phyloP scores from a whole-genome alignment of 2,329 filamentous ascomycete species.

The Stachybotrys chartarum region DNA sequence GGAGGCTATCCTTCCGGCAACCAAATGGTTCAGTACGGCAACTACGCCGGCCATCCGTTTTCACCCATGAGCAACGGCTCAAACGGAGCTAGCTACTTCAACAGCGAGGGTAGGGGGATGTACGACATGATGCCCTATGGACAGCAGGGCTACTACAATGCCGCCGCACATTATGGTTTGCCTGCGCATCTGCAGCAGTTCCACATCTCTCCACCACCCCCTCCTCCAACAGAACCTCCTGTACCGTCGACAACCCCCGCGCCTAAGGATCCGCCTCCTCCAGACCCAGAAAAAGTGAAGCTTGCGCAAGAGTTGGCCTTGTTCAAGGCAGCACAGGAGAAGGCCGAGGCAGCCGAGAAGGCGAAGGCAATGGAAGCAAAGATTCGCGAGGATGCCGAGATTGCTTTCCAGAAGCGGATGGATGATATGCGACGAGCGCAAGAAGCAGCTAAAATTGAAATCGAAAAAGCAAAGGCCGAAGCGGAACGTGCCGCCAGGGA shows the following conservation, averaged over 20 bases:
- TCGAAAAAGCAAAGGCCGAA: conserved; percentile 38
- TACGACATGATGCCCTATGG: conserved; percentile 47
- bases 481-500: conserved; percentile 35
- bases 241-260: conserved; percentile 31
- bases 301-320: conserved; percentile 52
- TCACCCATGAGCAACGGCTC: conserved; percentile 29
- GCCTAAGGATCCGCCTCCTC: conserved; percentile 28
- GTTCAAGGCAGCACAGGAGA: conserved; percentile 38
- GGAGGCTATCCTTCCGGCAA: conserved; percentile 24
- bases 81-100: conserved; percentile 33
- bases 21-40: conserved; percentile 42
- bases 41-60: conserved; percentile 34
- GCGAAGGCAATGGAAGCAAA: conserved; percentile 36
- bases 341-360: conserved; percentile 36
- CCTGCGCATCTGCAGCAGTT: conserved; percentile 30
- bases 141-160: conserved; percentile 25
- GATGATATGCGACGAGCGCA: conserved; percentile 33
- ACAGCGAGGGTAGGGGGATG: conserved; percentile 25
- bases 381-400: conserved; percentile 39
- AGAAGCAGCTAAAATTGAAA: conserved; percentile 38
- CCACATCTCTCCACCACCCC: conserved; percentile 30
- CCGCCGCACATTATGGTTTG: conserved; percentile 18
- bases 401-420: conserved; percentile 31
- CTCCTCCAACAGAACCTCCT: conserved; percentile 34
- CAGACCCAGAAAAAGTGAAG: conserved; percentile 52